Evolutionary conservation across 306 rosid species (phyloP).

Genomic region (Fagus crenata): DNA sequence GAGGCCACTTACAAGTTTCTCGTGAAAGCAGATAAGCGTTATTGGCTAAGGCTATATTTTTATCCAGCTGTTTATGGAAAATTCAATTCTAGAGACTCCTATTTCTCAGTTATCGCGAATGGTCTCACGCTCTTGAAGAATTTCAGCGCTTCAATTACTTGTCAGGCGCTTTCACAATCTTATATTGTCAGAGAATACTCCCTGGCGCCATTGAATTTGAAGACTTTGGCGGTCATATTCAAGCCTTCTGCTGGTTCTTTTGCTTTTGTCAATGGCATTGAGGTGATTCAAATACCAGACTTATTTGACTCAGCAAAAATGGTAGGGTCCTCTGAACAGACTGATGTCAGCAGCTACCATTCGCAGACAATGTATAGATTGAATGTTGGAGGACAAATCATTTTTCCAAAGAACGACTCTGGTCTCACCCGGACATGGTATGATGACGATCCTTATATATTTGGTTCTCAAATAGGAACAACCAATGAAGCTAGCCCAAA

Average conservation of each 20-base stretch:
- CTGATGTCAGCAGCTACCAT: constrained; percentile 30
- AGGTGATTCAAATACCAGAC: constrained; percentile 39
- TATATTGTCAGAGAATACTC: constrained; percentile 56
- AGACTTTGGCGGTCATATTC: constrained; percentile 36
- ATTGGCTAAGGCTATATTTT: constrained; percentile 58
- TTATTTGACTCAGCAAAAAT: constrained; percentile 30
- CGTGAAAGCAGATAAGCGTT: constrained; percentile 33
- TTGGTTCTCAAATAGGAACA: constrained; percentile 39
- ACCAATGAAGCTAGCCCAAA: constrained; percentile 28
- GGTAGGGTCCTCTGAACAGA: constrained; percentile 33
- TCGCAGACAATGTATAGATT: constrained; percentile 53
- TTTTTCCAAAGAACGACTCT: constrained; percentile 47
- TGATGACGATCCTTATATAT: constrained; percentile 48
- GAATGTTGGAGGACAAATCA: constrained; percentile 55
- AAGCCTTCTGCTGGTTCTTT: constrained; percentile 47
- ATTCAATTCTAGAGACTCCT: constrained; percentile 30
- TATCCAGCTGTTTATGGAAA: constrained; percentile 42
- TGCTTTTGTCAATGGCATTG: constrained; percentile 54
- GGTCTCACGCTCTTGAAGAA: constrained; percentile 45
- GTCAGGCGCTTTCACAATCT: constrained; percentile 53
- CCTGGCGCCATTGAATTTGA: constrained; percentile 39
- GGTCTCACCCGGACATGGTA: constrained; percentile 52
- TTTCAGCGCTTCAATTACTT: constrained; percentile 45
- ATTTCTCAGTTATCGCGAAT: constrained; percentile 47
- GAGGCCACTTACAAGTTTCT: constrained; percentile 44